Conservation (phyloP, 805 yeast genomes). For the Clavispora carvajalis region DNA sequence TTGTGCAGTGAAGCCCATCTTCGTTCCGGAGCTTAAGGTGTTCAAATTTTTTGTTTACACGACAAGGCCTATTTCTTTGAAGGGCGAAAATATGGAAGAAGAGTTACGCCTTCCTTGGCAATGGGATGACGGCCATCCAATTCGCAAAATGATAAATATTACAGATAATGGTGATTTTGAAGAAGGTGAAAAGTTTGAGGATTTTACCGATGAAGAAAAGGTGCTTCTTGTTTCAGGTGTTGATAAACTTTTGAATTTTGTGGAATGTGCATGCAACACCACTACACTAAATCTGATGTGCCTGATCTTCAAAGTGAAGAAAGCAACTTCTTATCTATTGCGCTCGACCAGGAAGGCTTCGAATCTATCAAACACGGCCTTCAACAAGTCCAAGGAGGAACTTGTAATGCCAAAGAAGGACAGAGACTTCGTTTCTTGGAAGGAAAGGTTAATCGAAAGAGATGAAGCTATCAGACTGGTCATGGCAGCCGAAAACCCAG, state of each 20-base stretch:
- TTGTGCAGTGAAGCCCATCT: conserved; percentile 53
- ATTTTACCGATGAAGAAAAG: conserved; percentile 48
- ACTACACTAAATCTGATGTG: conserved; percentile 41
- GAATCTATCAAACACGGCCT: conserved; percentile 30
- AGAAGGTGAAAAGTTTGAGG: conserved; percentile 46
- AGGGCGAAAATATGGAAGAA: conserved; percentile 30
- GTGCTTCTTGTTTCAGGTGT: conserved; percentile 54
- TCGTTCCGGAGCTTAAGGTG: conserved; percentile 32
- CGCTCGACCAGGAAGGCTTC: conserved; percentile 54
- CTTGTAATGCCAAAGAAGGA: conserved; percentile 27
- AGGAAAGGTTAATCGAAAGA: conserved; percentile 26
- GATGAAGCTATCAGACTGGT: conserved; percentile 21
- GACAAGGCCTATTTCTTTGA: conserved; percentile 41
- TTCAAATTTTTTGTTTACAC: conserved; percentile 56
- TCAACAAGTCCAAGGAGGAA: conserved; percentile 35
- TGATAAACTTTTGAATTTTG: conserved; percentile 55
- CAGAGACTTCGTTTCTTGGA: conserved; percentile 33
- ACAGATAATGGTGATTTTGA: conserved; percentile 12
- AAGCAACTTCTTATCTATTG: conserved; percentile 53
- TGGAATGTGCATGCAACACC: conserved; percentile 59
- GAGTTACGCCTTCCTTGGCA: conserved; percentile 84
- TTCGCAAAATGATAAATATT: conserved; percentile 42
- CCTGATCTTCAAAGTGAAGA: conserved; percentile 53
- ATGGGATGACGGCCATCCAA: conserved; percentile 81
- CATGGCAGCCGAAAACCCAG: conserved; percentile 17